Evolutionary conservation across 148 eudicot genomes (phyloP), one percentile per base, ranked within the genome.

Genomic region (Talinum fruticosum): DNA sequence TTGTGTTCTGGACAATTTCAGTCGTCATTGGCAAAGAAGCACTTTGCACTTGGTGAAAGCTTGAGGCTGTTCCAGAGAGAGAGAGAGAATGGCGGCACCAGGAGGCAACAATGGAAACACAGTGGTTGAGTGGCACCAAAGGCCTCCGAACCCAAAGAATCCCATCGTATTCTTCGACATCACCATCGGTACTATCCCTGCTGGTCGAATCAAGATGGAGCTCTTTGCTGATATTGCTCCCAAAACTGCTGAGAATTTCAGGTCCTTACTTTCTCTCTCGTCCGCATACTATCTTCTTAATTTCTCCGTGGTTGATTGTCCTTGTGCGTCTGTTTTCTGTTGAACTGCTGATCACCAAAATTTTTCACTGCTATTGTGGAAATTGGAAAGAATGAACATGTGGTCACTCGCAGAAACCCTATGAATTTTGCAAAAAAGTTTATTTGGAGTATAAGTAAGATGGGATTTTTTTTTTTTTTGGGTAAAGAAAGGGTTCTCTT

Each of bases 131-230:
- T 89, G 93, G 93, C 93, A 89, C 76, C 93, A 89, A 71, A 83
- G 93, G 37, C 93, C 93, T 45, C 79, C 85, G 4, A 89, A 89
- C 79, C 90, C 93, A 5, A 89, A 89, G 77, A 93, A 91, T 41
- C 96, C 93, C 2, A 57, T 86, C 24, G 97, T 93, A 2, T 91
- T 91, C 86, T 94, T 93, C 74, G 96, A 93, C 75, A 54, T 93
- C 33, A 86, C 93, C 30, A 88, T 91, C 76, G 96, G 97, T 54
- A 86, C 90, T 13, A 92, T 87, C 34, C 91, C 93, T 35, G 90
- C 91, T 30, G 97, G 97, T 45, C 90, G 91, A 38, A 89, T 91
- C 82, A 92, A 88, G 78, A 93, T 93, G 92, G 96, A 89, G 83
- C 96, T 93, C 59, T 93, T 86, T 76, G 89, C 92, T 61, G 96